Evolutionary conservation across 2,329 filamentous ascomycete genomes (phyloP).

Genomic region (Colletotrichum viniferum): DNA sequence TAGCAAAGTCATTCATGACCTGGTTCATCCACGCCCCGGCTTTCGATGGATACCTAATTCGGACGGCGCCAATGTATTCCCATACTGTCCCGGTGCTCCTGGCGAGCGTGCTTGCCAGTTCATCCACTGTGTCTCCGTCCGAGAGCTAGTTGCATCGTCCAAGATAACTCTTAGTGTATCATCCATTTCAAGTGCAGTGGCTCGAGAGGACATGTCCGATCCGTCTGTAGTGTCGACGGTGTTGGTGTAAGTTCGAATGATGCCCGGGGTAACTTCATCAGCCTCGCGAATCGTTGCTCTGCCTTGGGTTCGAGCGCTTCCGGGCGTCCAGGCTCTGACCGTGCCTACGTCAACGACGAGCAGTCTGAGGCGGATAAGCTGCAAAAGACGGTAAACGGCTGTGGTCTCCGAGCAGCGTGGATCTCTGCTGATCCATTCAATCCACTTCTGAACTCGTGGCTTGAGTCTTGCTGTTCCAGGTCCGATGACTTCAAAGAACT

Average conservation of each 20-base stretch:
- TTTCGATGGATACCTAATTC: neutral
- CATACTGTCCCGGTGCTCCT: neutral
- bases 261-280: neutral
- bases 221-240: neutral
- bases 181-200: neutral
- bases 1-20: neutral
- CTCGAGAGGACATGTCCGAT: neutral
- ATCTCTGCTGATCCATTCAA: neutral
- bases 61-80: neutral
- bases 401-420: neutral
- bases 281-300: neutral
- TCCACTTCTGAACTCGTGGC: neutral
- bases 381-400: neutral
- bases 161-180: neutral
- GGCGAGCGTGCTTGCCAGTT: neutral
- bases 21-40: neutral
- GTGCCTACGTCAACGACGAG: neutral
- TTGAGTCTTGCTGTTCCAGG: neutral
- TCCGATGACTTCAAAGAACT: neutral
- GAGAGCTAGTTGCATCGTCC: neutral
- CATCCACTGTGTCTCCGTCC: neutral
- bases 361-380: neutral
- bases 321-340: neutral
- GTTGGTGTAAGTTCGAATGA: neutral
- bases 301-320: neutral